Percentiles rank a stretch among this genome's conserved stretches.
Conservation (phyloP, 768 basidiomycete genomes). For the Lactarius evosmus region DNA sequence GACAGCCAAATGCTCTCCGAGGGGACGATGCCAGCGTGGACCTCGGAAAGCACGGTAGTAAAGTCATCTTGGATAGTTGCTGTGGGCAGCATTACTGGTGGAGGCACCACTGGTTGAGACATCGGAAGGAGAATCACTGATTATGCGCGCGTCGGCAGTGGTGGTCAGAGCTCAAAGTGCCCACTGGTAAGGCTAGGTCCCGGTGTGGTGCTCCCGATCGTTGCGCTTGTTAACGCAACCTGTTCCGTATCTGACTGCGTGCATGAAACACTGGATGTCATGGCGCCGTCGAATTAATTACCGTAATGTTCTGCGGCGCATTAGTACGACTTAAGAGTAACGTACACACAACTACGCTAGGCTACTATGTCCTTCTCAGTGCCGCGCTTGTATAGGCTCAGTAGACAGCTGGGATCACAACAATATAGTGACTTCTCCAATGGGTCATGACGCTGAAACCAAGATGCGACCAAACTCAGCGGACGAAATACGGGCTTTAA, state of each 20-base stretch:
- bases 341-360: not conserved
- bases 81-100: constrained; percentile 16
- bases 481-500: too few relatives aligned
- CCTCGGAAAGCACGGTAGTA: constrained; percentile 24
- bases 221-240: not conserved
- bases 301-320: not conserved
- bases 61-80: constrained; percentile 28
- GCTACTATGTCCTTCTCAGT: not conserved
- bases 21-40: constrained; percentile 23
- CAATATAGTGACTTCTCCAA: not conserved
- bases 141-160: not conserved
- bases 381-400: not conserved
- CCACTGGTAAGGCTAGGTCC: not conserved
- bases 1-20: constrained; percentile 28
- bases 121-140: not conserved
- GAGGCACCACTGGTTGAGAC: constrained; percentile 6
- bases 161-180: not conserved
- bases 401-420: not conserved
- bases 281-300: not conserved
- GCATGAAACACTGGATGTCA: not conserved
- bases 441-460: not conserved
- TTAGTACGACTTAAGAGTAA: not conserved
- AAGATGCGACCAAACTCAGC: not conserved
- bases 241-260: not conserved
- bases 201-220: too few relatives aligned